Base-by-base conservation (phyloP, 306 rosid genomes). In the Dryas drummondii region DNA sequence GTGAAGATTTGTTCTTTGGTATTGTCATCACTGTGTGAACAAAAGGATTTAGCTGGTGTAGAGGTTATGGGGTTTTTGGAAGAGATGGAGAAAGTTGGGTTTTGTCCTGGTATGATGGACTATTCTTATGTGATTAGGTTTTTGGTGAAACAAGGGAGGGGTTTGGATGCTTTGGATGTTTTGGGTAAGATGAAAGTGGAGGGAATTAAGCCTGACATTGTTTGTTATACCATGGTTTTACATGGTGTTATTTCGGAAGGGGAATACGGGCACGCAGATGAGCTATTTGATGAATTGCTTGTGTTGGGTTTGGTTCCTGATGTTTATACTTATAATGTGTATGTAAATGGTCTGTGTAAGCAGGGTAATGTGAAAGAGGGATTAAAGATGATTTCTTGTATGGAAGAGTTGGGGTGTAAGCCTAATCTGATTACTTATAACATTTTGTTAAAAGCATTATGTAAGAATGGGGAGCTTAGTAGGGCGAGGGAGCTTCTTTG, bases 181-280 rank as follows among this genome's bases (percentile, higher is more conserved):
- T 66, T 91, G 86, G 75, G 70, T 64, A 83, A 76, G 91, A 82
- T 85, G 82, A 89, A 93, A 77, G 77, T 19, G 16, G 88, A 79
- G 53, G 89, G 94, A 70, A 77, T 86, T 68, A 87, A 88, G 78
- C 96, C 96, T 42, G 93, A 89, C 60, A 73, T 88, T 79, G 89
- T 91, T 74, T 88, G 90, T 64, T 94, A 91, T 77, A 94, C 94
- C 19, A 87, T 87, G 93, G 89, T 87, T 78, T 83, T 94, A 63
- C 79, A 78, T 72, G 89, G 87, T 2, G 47, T 90, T 63, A 80
- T 88, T 7, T 79, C 64, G 3, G 85, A 84, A 73, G 86, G 86
- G 41, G 78, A 86, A 51, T 86, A 76, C 68, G 71, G 13, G 66
- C 84, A 65, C 66, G 87, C 90, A 14, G 91, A 86, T 71, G 81